Base-by-base conservation (phyloP, 2,329 filamentous ascomycete species). In the Nothophoma quercina region DNA sequence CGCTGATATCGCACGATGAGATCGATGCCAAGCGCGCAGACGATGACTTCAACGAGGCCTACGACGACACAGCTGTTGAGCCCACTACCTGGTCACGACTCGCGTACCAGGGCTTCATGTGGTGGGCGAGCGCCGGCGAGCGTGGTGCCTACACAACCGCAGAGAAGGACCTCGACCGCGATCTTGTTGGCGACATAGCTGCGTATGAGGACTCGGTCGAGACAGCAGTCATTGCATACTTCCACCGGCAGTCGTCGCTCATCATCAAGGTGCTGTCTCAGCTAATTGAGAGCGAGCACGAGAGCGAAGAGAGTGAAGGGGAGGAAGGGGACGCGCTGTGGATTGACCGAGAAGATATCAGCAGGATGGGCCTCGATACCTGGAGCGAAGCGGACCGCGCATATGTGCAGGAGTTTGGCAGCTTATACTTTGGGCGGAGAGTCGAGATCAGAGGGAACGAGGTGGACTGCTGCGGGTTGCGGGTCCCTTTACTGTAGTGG, bases 111-210 rank as follows among this genome's bases (percentile, higher is more conserved):
- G 87, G 88, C 19, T 93, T 93, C 77, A 91, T 93, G 83, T 95
- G 90, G 90, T 95, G 91, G 90, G 90, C 90, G 2, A 91, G 88
- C 13, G 89, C 90, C 0, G 90, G 90, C 51, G 90, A 95, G 74
- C 84, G 88, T 55, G 80, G 83, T 22, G 78, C 79, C 10, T 81
- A 79, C 41, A 75, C 81, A 8, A 77, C 79, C 1, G 79, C 85
- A 50, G 83, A 86, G 63, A 78, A 79, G 53, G 79, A 83, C 47
- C 77, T 80, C 22, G 79, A 81, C 51, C 71, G 73, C 15, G 72
- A 74, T 46, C 62, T 81, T 2, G 65, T 81, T 10, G 73, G 75
- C 28, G 75, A 80, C 51, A 58, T 79, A 21, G 71, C 74, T 5
- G 73, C 67, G 26, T 69, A 72, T 40, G 78, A 81, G n/a, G 75